These are phyloP conservation scores for Claviceps spartinae DNA, from an alignment of 2,329 filamentous ascomycete genomes.

Conservation along the genomic window DNA sequence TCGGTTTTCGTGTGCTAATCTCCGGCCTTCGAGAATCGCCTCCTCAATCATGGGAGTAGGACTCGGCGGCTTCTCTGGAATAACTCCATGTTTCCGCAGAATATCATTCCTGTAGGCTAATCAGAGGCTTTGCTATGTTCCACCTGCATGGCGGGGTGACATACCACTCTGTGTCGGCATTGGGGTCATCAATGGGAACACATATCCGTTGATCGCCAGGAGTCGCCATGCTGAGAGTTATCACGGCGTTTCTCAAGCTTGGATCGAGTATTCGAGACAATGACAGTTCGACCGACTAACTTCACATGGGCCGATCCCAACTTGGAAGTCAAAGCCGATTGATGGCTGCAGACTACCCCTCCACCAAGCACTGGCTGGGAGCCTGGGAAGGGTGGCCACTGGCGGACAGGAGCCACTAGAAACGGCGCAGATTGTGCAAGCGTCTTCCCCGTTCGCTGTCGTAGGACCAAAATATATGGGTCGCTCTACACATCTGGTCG, in stretches of 20 bases:
- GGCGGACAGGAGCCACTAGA: background rate
- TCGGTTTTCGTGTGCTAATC: slow-evolving; percentile 79
- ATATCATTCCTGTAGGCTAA: slow-evolving; percentile 74
- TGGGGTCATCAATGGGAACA: slow-evolving; percentile 87
- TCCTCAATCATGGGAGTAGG: slow-evolving; percentile 95
- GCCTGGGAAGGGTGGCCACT: no score
- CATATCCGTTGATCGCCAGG: slow-evolving; percentile 50
- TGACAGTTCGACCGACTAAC: background rate
- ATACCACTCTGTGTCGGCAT: slow-evolving; percentile 96
- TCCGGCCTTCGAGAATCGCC: slow-evolving; percentile 70
- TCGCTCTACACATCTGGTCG: background rate
- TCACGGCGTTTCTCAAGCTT: background rate
- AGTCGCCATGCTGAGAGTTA: slow-evolving; percentile 37
- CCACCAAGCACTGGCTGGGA: background rate
- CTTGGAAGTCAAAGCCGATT: background rate
- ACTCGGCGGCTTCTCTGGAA: slow-evolving; percentile 93
- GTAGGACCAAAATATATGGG: slow-evolving; percentile 5
- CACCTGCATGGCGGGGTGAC: slow-evolving; percentile 12
- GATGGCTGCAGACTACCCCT: background rate
- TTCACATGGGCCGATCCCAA: no score
- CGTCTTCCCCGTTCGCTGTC: slow-evolving; percentile 4
- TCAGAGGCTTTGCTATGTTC: slow-evolving; percentile 11
- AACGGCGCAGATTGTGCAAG: slow-evolving; percentile 6
- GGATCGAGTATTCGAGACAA: background rate
- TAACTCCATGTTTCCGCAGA: slow-evolving; percentile 87